Conservation (phyloP, 495 filamentous ascomycete genomes). For the Diplogelasinospora grovesii region DNA sequence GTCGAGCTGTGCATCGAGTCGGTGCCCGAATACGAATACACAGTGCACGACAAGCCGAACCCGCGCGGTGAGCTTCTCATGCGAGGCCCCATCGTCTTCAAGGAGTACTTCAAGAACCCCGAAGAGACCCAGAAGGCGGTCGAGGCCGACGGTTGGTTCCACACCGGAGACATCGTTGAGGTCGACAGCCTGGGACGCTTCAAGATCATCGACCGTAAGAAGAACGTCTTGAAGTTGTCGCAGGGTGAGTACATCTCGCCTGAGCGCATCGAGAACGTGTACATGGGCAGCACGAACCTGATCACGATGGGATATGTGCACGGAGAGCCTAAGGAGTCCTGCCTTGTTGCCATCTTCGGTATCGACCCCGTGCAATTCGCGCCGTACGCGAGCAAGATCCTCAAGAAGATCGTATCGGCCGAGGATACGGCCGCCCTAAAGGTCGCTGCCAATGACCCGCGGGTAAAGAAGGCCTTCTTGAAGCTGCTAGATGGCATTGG, state of each 20-base stretch:
- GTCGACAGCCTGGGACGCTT: constrained; percentile 83
- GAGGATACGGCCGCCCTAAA: constrained; percentile 62
- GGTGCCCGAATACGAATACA: constrained; percentile 94
- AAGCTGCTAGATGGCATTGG: constrained; percentile 75
- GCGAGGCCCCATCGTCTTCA: constrained; percentile 70
- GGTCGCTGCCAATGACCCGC: constrained; percentile 55
- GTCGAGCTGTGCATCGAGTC: constrained; percentile 78
- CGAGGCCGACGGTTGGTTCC: constrained; percentile 91
- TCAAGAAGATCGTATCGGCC: constrained; percentile 56
- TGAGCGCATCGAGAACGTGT: constrained; percentile 92
- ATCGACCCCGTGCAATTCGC: constrained; percentile 78
- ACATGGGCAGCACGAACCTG: constrained; percentile 70
- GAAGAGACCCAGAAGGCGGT: constrained; percentile 80
- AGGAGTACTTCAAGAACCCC: constrained; percentile 80
- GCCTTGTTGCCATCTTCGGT: constrained; percentile 81
- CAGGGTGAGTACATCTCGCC: constrained; percentile 98
- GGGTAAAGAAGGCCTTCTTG: constrained; percentile 66
- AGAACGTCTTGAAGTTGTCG: constrained; percentile 96
- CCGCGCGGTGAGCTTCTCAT: constrained; percentile 88
- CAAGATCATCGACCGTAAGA: constrained; percentile 89
- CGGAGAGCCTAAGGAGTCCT: constrained; percentile 78
- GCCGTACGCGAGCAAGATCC: constrained; percentile 64
- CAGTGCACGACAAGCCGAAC: constrained; percentile 81
- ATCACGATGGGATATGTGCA: constrained; percentile 82
- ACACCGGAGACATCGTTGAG: constrained; percentile 82